A percentile compares a stretch with the other conserved stretches of the same genome.
Evolutionary conservation across 257 asterid species (phyloP).

Genomic region (Anisodus acutangulus): DNA sequence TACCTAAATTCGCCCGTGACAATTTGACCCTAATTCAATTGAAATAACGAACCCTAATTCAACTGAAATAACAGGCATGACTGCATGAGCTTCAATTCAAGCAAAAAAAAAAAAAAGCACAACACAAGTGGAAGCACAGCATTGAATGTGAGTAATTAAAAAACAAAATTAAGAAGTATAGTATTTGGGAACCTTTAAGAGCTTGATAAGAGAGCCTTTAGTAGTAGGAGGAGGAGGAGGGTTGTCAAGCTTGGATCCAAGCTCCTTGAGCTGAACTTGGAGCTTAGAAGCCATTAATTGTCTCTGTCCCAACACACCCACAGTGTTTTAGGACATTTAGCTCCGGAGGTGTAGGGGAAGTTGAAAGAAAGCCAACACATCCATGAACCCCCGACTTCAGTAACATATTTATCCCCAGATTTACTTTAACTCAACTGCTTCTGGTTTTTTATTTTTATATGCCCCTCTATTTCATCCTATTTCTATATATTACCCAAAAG

Average conservation of each 20-base stretch:
- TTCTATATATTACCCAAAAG: background rate
- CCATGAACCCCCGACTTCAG: background rate
- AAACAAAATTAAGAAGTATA: conserved; percentile 28
- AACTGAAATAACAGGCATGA: background rate
- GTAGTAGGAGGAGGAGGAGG: conserved; percentile 66
- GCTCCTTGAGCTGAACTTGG: conserved; percentile 73
- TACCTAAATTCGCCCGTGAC: too few relatives aligned
- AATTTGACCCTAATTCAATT: too few relatives aligned
- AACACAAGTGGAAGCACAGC: background rate
- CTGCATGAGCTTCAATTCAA: conserved; percentile 18
- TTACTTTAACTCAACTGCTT: background rate
- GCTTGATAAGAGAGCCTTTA: conserved; percentile 76
- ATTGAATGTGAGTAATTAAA: conserved; percentile 12
- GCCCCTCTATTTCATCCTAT: background rate
- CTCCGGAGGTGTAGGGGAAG: background rate
- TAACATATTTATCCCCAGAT: conserved; percentile 24
- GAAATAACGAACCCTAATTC: conserved; percentile 44
- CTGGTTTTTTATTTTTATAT: background rate
- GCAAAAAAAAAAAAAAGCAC: background rate
- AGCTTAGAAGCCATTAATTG: conserved; percentile 65
- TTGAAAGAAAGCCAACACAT: background rate
- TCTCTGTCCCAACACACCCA: background rate
- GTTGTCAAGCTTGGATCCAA: conserved; percentile 75
- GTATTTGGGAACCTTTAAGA: conserved; percentile 58
- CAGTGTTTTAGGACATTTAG: conserved; percentile 26